Conservation (phyloP, 805 yeast species). For the Sugiyamaella americana region DNA sequence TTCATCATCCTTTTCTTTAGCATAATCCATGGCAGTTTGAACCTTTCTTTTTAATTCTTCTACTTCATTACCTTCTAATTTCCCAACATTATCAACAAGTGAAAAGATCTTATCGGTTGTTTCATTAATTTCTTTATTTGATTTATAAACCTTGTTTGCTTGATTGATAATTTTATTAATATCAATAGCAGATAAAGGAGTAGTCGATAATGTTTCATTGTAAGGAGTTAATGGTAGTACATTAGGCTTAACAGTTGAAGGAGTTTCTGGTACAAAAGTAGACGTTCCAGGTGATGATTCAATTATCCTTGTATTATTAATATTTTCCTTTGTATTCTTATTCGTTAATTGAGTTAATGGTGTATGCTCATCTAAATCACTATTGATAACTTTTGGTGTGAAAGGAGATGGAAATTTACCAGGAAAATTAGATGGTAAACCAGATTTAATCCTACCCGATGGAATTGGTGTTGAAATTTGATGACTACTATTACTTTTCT, state of each 20-base stretch:
- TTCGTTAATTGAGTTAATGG: conserved; percentile 8
- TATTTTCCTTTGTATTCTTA: conserved; percentile 1
- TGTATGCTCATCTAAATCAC: background rate
- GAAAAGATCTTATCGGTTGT: background rate
- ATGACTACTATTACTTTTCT: no score
- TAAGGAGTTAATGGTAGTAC: no score
- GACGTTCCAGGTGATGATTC: background rate
- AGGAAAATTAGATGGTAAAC: conserved; percentile 19
- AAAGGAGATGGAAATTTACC: conserved; percentile 24
- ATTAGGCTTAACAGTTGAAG: no score
- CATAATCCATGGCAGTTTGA: conserved; percentile 13
- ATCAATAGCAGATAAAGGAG: background rate
- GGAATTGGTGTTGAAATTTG: background rate
- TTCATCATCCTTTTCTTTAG: conserved; percentile 13
- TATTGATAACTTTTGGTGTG: conserved; percentile 13
- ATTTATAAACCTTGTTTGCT: background rate
- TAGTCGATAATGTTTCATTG: background rate
- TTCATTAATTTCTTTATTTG: background rate
- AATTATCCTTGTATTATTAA: background rate
- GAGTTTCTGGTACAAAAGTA: background rate
- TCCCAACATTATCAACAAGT: background rate
- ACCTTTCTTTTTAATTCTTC: conserved; percentile 8
- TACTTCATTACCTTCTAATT: background rate
- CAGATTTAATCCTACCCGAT: conserved; percentile 14
- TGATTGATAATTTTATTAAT: background rate